Conservation (phyloP, 2,329 filamentous ascomycete species). For the Hypomyces perniciosus region DNA sequence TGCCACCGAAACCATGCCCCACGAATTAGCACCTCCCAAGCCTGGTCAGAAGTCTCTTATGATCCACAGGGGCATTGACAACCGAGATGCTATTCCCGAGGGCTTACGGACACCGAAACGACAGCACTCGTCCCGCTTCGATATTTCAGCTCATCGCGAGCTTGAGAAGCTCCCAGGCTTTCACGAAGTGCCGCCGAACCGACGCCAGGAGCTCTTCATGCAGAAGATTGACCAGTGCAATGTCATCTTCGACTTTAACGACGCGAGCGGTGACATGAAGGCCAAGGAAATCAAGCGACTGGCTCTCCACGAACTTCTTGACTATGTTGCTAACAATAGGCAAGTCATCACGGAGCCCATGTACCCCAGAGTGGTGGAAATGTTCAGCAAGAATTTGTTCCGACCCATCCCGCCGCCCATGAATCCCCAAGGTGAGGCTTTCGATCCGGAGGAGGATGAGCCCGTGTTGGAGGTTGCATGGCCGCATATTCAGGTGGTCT, state of each 20-base stretch:
- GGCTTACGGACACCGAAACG: conserved; percentile 91
- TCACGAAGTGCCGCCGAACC: conserved; percentile 92
- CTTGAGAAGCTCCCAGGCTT: conserved; percentile 96
- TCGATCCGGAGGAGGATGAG: conserved; percentile 97
- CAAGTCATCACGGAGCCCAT: conserved; percentile 98
- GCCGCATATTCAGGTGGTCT: conserved; percentile 99
- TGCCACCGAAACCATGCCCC: conserved; percentile 94
- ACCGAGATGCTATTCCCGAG: conserved; percentile 86
- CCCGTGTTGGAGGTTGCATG: conserved; percentile 96
- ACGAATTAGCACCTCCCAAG: conserved; percentile 91
- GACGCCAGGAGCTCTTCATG: conserved; percentile 96
- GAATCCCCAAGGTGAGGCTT: conserved; percentile 96
- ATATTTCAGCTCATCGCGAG: conserved; percentile 94
- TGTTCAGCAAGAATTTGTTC: conserved; percentile 99
- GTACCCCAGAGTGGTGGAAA: conserved; percentile 97
- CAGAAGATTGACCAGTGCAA: conserved; percentile 99
- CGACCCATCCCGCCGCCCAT: conserved; percentile 93
- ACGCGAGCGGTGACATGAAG: conserved; percentile 97
- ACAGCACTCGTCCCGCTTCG: conserved; percentile 95
- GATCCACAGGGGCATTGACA: conserved; percentile 78
- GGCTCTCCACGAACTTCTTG: conserved; percentile 88
- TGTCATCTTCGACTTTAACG: conserved; percentile 99
- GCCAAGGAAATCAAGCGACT: conserved; percentile 99
- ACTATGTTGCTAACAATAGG: conserved; percentile 97
- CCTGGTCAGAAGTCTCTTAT: conserved; percentile 82